Percentiles rank a stretch among this genome's conserved stretches.
These are phyloP conservation scores for Solanum piurae DNA, from an alignment of 257 asterid genomes.

Conservation along the genomic window DNA sequence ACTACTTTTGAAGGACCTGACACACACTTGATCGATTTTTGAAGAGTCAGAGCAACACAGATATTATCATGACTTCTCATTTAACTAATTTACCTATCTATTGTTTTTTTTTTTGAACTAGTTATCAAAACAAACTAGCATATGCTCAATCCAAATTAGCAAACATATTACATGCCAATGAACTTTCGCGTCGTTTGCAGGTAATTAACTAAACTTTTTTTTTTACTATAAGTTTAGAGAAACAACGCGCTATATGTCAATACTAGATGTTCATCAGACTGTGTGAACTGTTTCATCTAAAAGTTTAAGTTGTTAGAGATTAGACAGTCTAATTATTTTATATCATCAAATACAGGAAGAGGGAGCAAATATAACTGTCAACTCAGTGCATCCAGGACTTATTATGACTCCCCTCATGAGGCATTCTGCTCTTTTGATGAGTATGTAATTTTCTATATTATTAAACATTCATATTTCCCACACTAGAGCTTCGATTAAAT, in stretches of 20 bases:
- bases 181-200: slow-evolving; percentile 64
- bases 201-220: slow-evolving; percentile 11
- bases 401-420: slow-evolving; percentile 76
- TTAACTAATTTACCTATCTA: neutral
- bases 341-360: slow-evolving; percentile 41
- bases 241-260: no score
- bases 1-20: neutral
- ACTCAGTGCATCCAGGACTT: slow-evolving; percentile 88
- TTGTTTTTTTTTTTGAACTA: slow-evolving; percentile 13
- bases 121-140: slow-evolving; percentile 72
- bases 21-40: neutral
- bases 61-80: neutral
- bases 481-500: no score
- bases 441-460: slow-evolving; percentile 26
- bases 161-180: slow-evolving; percentile 66
- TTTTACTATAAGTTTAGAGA: neutral
- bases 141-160: slow-evolving; percentile 90
- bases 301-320: neutral
- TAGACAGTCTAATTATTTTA: neutral
- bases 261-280: neutral
- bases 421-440: slow-evolving; percentile 34
- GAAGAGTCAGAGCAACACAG: neutral
- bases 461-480: neutral
- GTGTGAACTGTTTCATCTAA: neutral
- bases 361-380: slow-evolving; percentile 72